Percentiles rank a stretch among this genome's conserved stretches.
These are phyloP conservation scores for Pseudoperonospora humuli DNA, from an alignment of 352 stramenopile species.

Conservation along the genomic window DNA sequence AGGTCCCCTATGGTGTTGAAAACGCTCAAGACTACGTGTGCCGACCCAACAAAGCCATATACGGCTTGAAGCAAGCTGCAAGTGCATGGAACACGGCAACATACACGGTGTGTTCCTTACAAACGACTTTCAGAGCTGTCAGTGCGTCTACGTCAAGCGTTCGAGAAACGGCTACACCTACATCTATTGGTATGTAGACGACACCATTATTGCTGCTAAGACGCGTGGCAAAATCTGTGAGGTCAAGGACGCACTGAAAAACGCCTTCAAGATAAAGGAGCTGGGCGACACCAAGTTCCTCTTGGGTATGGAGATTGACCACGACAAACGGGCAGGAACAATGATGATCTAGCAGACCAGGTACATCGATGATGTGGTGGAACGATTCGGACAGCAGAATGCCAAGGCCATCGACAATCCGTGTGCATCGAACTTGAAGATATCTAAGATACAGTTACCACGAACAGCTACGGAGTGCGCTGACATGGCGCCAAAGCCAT, in stretches of 20 bases:
- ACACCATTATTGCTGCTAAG: too few species aligned
- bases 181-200: too few species aligned
- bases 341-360: slow-evolving; percentile 1
- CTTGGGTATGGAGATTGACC: not conserved
- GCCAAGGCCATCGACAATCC: not conserved
- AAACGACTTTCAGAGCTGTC: slow-evolving; percentile 3
- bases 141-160: slow-evolving; percentile 17
- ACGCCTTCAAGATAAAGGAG: not conserved
- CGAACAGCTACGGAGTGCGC: not conserved
- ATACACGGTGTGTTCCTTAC: too few species aligned
- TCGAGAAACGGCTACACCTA: too few species aligned
- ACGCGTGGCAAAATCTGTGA: too few species aligned
- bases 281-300: not conserved
- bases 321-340: not conserved
- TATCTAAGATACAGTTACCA: not conserved
- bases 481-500: not conserved
- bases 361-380: slow-evolving; percentile 1
- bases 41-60: slow-evolving; percentile 11
- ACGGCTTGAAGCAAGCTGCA: slow-evolving; percentile 15
- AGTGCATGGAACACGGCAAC: slow-evolving; percentile 17
- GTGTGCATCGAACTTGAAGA: not conserved
- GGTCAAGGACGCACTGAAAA: not conserved
- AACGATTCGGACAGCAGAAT: not conserved
- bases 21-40: slow-evolving; percentile 1
- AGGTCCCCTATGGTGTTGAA: not conserved